Evolutionary conservation across 2,329 filamentous ascomycete genomes (phyloP).

Genomic region (Fusarium nelsonii): DNA sequence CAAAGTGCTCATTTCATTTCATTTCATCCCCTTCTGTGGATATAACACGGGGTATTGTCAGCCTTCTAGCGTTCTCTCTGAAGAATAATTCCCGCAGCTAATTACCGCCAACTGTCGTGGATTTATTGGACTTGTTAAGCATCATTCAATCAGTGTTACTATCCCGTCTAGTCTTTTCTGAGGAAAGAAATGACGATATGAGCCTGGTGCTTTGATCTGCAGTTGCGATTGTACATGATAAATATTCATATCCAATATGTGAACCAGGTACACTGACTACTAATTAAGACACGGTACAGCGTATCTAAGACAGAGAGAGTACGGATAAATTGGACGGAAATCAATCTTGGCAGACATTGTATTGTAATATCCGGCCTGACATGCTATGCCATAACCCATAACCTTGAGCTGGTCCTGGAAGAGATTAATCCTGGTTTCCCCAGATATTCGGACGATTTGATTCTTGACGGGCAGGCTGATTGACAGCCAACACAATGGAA

Average conservation of each 20-base stretch:
- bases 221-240: not conserved
- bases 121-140: not conserved
- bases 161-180: conserved; percentile 6
- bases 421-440: conserved; percentile 30
- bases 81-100: conserved; percentile 26
- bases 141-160: conserved; percentile 21
- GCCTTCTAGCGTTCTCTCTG: conserved; percentile 6
- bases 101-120: conserved; percentile 14
- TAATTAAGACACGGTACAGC: too few species aligned
- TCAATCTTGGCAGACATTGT: conserved; percentile 1
- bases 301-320: too few species aligned
- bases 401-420: conserved; percentile 2
- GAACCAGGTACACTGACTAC: not conserved
- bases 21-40: conserved; percentile 24
- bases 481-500: not conserved
- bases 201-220: not conserved
- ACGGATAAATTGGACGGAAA: conserved; percentile 12
- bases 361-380: not conserved
- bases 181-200: not conserved
- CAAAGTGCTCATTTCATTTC: conserved; percentile 31
- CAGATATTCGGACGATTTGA: conserved; percentile 22
- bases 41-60: conserved; percentile 20
- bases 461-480: conserved; percentile 5
- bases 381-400: not conserved
- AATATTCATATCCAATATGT: not conserved